These are phyloP conservation scores for Neurospora sp. DNA, from an alignment of 495 filamentous ascomycete species.

Conservation along the genomic window DNA sequence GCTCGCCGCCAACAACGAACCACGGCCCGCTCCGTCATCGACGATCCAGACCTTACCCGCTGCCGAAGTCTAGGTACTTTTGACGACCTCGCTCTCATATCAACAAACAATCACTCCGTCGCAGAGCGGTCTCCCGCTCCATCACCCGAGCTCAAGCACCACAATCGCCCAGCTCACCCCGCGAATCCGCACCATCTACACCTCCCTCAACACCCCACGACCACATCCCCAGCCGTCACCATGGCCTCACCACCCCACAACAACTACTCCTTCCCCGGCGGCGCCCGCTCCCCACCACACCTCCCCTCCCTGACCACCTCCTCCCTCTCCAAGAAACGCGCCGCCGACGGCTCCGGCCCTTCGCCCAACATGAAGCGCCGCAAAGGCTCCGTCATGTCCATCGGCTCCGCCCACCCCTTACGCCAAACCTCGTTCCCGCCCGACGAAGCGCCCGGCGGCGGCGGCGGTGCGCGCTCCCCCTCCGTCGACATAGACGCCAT, in stretches of 20 bases:
- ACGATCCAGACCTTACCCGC: neutral
- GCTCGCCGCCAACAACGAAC: neutral
- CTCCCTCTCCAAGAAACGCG: conserved; percentile 47
- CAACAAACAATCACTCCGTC: neutral
- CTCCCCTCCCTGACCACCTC: conserved; percentile 40
- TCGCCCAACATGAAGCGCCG: conserved; percentile 48
- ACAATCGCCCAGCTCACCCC: neutral
- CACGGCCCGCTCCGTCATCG: neutral
- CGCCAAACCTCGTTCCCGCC: conserved; percentile 85
- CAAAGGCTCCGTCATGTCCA: conserved; percentile 49
- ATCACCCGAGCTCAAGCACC: neutral
- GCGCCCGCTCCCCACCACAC: conserved; percentile 19
- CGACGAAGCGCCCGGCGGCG: conserved; percentile 33
- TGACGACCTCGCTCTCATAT: neutral
- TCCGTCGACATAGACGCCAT: conserved; percentile 53
- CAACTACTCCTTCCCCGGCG: neutral
- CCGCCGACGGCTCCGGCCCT: conserved; percentile 32
- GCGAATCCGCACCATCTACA: neutral
- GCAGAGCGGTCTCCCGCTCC: neutral
- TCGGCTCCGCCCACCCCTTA: conserved; percentile 58
- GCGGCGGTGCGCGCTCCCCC: conserved; percentile 49
- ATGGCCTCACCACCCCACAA: conserved; percentile 54
- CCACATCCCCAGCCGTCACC: neutral
- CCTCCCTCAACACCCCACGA: neutral
- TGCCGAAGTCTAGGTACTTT: neutral